A percentile compares a stretch with the other conserved stretches of the same genome.
These are phyloP conservation scores for Malassezia obtusa DNA, from an alignment of 1,284 basidiomycete genomes.

Conservation along the genomic window DNA sequence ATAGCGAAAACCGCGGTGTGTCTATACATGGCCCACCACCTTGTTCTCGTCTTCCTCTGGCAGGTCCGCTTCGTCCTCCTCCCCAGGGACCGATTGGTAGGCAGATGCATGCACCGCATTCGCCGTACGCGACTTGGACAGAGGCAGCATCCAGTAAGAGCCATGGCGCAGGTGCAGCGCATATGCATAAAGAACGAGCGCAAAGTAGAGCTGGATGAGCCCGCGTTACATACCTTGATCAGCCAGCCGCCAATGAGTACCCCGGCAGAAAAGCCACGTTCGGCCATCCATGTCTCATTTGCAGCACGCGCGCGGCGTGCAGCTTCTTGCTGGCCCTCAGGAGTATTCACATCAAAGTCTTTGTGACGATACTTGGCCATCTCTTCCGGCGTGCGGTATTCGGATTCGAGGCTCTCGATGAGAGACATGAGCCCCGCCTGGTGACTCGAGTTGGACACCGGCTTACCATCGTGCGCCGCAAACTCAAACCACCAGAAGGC, in stretches of 20 bases:
- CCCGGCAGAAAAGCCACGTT: slow-evolving; percentile 68
- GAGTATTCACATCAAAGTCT: slow-evolving; percentile 27
- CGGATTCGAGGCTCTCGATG: slow-evolving; percentile 41
- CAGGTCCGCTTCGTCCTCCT: slow-evolving; percentile 9
- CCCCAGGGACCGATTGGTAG: slow-evolving; percentile 7
- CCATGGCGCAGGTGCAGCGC: slow-evolving; percentile 83
- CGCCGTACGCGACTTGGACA: slow-evolving; percentile 44
- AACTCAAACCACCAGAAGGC: slow-evolving; percentile 79
- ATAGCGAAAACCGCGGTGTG: background rate
- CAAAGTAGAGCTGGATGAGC: slow-evolving; percentile 94
- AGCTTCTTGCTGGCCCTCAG: slow-evolving; percentile 29
- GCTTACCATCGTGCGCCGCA: slow-evolving; percentile 69
- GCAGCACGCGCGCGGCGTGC: slow-evolving; percentile 36
- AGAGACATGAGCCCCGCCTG: slow-evolving; percentile 45
- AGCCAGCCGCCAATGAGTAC: slow-evolving; percentile 77
- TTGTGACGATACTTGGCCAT: slow-evolving; percentile 38
- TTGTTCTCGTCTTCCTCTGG: background rate
- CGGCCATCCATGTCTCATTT: slow-evolving; percentile 65
- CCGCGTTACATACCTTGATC: too few relatives aligned
- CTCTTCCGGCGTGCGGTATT: slow-evolving; percentile 35
- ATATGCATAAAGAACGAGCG: slow-evolving; percentile 81
- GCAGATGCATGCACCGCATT: slow-evolving; percentile 15
- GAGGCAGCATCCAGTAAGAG: slow-evolving; percentile 73
- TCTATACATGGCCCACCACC: background rate
- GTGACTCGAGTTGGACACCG: slow-evolving; percentile 29